Percentiles rank a stretch among this genome's conserved stretches.
Conservation (phyloP, 257 asterid species). For the Schizonepeta tenuifolia region DNA sequence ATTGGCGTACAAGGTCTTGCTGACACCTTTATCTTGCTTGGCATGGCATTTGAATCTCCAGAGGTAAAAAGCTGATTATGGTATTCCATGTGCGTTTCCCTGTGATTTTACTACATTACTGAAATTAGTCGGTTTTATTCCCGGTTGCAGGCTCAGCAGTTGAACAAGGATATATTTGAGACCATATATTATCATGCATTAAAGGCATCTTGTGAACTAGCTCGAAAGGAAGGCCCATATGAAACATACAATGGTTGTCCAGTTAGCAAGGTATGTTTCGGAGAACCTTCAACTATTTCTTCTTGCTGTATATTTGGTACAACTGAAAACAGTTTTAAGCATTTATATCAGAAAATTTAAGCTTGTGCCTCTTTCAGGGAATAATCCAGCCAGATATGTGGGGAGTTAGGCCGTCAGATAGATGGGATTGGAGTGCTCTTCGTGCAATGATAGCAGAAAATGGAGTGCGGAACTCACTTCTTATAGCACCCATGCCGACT, state of each 20-base stretch:
- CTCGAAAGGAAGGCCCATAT: conserved; percentile 75
- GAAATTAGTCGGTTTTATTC: neutral
- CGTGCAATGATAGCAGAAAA: conserved; percentile 59
- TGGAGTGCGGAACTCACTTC: conserved; percentile 93
- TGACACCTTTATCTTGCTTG: conserved; percentile 90
- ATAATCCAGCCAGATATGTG: conserved; percentile 97
- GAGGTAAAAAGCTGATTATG: conserved; percentile 58
- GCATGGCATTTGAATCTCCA: conserved; percentile 95
- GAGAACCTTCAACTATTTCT: neutral
- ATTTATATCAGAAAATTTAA: neutral
- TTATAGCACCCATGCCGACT: conserved; percentile 97
- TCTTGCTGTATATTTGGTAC: neutral
- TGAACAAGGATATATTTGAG: conserved; percentile 94
- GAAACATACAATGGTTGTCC: conserved; percentile 92
- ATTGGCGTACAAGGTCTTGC: conserved; percentile 99
- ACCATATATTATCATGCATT: conserved; percentile 92
- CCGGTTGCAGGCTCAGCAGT: conserved; percentile 80
- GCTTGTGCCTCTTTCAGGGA: conserved; percentile 57
- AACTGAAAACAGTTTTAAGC: neutral
- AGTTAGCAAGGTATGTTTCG: conserved; percentile 76
- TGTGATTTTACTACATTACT: neutral
- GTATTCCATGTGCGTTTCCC: neutral
- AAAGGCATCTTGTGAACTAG: conserved; percentile 85
- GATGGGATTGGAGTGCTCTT: conserved; percentile 93
- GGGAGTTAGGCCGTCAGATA: conserved; percentile 77